Evolutionary conservation across 345 rosid species (phyloP).

Genomic region (Lumnitzera littorea): DNA sequence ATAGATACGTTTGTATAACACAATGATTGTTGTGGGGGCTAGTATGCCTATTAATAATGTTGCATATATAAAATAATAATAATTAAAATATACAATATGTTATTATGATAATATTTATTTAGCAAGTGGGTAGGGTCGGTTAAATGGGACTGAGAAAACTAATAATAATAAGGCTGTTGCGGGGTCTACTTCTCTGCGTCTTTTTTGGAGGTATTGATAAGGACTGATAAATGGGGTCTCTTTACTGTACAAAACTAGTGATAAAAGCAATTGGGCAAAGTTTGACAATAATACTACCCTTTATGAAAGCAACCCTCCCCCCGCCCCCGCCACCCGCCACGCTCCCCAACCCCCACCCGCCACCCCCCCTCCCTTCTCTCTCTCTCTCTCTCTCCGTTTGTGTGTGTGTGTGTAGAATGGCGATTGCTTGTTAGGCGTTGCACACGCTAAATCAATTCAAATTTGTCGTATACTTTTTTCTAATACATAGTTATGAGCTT

Average conservation of each 20-base stretch:
- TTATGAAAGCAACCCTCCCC: constrained; percentile 51
- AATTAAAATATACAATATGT: neutral
- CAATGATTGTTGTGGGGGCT: constrained; percentile 44
- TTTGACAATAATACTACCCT: constrained; percentile 21
- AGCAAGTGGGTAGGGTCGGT: constrained; percentile 45
- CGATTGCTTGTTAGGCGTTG: constrained; percentile 4
- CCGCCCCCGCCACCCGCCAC: too few species aligned
- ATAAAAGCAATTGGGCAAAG: constrained; percentile 14
- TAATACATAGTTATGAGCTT: too few species aligned
- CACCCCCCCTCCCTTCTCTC: too few species aligned
- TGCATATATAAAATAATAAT: too few species aligned
- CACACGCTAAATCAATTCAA: neutral
- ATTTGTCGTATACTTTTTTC: too few species aligned
- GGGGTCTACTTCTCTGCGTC: neutral
- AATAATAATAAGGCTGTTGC: too few species aligned
- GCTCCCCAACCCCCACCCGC: too few species aligned
- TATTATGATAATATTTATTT: constrained; percentile 2
- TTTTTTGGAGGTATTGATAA: constrained; percentile 13
- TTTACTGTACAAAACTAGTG: neutral
- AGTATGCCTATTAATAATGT: too few species aligned
- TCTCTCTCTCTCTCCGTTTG: constrained; percentile 9
- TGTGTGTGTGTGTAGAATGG: constrained; percentile 13
- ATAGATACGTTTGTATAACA: neutral
- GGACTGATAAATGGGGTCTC: constrained; percentile 20
- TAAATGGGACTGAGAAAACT: constrained; percentile 1